phyloP scores from a whole-genome alignment of 139 green algal species.

The Chlorella vulgaris region DNA sequence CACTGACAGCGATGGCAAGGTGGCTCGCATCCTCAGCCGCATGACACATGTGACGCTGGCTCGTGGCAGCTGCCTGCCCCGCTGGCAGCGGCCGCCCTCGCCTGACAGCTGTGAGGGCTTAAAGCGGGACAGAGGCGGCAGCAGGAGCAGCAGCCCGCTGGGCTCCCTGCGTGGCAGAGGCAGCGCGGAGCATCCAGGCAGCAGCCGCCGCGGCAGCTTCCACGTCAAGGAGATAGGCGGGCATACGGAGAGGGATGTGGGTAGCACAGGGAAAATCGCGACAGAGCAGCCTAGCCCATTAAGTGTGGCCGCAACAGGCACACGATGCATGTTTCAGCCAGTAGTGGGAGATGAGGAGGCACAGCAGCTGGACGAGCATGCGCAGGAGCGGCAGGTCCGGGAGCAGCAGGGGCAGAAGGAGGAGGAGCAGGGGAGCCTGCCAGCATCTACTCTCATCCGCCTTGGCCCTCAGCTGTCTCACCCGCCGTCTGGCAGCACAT shows the following conservation, averaged over 20 bases:
- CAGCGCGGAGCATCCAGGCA: neutral
- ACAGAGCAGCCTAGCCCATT: no score
- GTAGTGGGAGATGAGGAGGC: neutral
- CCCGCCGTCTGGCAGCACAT: neutral
- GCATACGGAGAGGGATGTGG: no score
- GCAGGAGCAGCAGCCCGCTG: neutral
- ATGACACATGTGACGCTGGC: constrained; percentile 5
- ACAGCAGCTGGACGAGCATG: neutral
- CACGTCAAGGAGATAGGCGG: neutral
- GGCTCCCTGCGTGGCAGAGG: neutral
- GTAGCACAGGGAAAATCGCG: no score
- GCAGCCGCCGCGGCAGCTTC: neutral
- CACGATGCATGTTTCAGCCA: no score
- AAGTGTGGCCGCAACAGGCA: no score
- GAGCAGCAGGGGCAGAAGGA: neutral
- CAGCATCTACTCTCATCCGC: constrained; percentile 9
- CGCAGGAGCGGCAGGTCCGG: neutral
- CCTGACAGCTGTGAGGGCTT: no score
- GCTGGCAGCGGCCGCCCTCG: neutral
- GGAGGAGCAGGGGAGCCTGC: neutral
- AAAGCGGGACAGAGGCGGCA: no score
- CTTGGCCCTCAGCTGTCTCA: neutral
- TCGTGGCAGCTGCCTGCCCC: constrained; percentile 7
- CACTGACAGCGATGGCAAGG: neutral
- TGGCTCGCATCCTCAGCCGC: constrained; percentile 27